Evolutionary conservation across 1,284 basidiomycete genomes (phyloP), one percentile per base, ranked within the genome.

Genomic region (Pholiota adiposa): DNA sequence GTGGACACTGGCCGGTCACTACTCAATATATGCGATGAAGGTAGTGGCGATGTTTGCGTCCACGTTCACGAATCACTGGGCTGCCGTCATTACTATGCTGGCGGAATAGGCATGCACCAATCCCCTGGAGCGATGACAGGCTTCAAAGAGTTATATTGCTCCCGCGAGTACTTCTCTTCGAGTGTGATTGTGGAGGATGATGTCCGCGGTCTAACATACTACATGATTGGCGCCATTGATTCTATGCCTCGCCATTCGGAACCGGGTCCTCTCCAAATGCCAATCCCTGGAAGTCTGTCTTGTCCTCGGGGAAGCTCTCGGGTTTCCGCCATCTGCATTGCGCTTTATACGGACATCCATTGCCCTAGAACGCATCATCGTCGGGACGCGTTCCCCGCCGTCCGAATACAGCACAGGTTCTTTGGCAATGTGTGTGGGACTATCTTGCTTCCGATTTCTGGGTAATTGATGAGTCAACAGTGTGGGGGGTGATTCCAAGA

Each of bases 171-270:
- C 52, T 40, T 61, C 51, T 58, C 54, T 11, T 11, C 31, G 11
- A 50, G 31, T 19, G 19, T n/a, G 31, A 36, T 21, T 23, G 54
- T 36, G 33, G 43, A 16, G 29, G 33, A 51, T 46, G 51, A 61
- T 61, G 66, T 65, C 66, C 66, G 59, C 64, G 64, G 66, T 38
- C 44, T 25, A 54, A 63, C 59, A 56, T 59, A 51, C 19, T 38
- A 7, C 7, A 34, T 51, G 44, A 38, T 43, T 43, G 23, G 21
- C 41, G 38, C 31, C 23, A 27, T 25, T 31, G 34, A 38, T 49
- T 53, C 27, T 33, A 31, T 53, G 25, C 48, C 19, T 25, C 31
- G 48, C 41, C 27, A 62, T 51, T 67, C 66, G 66, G 66, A 52
- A 43, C 66, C 66, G 66, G 40, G 56, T 21, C 61, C 53, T 48